Evolutionary conservation across 306 rosid genomes (phyloP).

Genomic region (Styphnolobium japonicum): DNA sequence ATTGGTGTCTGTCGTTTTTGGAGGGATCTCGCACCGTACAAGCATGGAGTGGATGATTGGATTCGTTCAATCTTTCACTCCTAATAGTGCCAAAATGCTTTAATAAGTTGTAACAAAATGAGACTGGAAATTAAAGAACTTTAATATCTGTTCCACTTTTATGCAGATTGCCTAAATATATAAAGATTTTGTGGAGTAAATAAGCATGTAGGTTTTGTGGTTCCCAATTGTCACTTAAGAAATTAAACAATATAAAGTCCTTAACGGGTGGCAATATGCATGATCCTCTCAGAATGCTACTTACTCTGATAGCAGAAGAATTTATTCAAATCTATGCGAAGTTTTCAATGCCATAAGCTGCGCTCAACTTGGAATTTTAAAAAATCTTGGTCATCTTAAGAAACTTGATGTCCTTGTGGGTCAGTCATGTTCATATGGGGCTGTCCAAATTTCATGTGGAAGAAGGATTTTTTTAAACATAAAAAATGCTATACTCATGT

Average conservation of each 20-base stretch:
- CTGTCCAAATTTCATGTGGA: constrained; percentile 37
- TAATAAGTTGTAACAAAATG: background rate
- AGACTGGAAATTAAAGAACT: background rate
- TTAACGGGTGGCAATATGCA: constrained; percentile 14
- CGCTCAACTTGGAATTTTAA: constrained; percentile 8
- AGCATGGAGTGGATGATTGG: constrained; percentile 32
- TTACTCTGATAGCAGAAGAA: background rate
- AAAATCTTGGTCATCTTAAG: constrained; percentile 15
- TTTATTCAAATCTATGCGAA: constrained; percentile 26
- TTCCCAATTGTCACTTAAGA: constrained; percentile 8
- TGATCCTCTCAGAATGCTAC: constrained; percentile 27
- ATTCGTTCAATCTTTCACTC: constrained; percentile 18
- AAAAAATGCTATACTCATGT: background rate
- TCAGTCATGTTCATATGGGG: constrained; percentile 44
- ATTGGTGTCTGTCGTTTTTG: constrained; percentile 49
- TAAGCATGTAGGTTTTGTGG: background rate
- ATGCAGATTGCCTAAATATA: background rate
- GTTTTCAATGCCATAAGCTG: constrained; percentile 16
- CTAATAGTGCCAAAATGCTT: constrained; percentile 19
- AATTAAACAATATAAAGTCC: background rate
- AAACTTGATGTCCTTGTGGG: background rate
- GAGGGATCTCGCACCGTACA: constrained; percentile 27
- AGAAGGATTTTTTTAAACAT: constrained; percentile 12
- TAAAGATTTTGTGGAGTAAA: background rate
- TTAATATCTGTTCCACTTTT: background rate